A percentile compares a stretch with the other conserved stretches of the same genome.
These are phyloP conservation scores for Naematelia aurantialba DNA, from an alignment of 768 basidiomycete genomes.

Conservation along the genomic window DNA sequence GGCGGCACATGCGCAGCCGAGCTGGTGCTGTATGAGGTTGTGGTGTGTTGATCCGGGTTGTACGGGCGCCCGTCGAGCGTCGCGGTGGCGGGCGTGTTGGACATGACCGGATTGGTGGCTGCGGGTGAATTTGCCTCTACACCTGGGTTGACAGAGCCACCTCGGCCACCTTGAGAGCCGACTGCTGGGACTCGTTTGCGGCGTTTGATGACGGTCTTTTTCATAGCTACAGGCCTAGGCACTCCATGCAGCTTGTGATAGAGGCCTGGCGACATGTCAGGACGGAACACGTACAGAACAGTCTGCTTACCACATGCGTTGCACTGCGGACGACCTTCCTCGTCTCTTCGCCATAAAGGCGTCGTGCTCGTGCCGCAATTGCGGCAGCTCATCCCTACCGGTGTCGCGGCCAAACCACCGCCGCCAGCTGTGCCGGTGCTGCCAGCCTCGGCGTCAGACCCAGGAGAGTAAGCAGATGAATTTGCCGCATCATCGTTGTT, in stretches of 20 bases:
- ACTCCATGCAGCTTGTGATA: constrained; percentile 98
- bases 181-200: constrained; percentile 93
- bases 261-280: constrained; percentile 60
- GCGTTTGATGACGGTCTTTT: constrained; percentile 97
- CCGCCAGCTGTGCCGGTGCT: constrained; percentile 6
- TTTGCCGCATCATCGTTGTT: constrained; percentile 35
- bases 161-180: constrained; percentile 19
- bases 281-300: neutral
- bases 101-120: constrained; percentile 1
- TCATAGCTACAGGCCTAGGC: constrained; percentile 96
- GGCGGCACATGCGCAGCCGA: neutral
- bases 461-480: constrained; percentile 31
- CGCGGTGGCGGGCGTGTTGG: constrained; percentile 12
- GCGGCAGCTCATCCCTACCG: constrained; percentile 50
- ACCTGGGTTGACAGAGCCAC: constrained; percentile 16
- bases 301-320: constrained; percentile 54
- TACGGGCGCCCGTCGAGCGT: neutral
- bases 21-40: neutral
- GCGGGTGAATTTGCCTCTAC: constrained; percentile 18
- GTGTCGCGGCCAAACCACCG: constrained; percentile 35
- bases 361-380: constrained; percentile 53
- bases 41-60: neutral
- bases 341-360: constrained; percentile 54
- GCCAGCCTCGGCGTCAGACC: constrained; percentile 17
- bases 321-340: constrained; percentile 54